Base-by-base conservation (phyloP, 768 basidiomycete species). In the Boletus subcaerulescens region DNA sequence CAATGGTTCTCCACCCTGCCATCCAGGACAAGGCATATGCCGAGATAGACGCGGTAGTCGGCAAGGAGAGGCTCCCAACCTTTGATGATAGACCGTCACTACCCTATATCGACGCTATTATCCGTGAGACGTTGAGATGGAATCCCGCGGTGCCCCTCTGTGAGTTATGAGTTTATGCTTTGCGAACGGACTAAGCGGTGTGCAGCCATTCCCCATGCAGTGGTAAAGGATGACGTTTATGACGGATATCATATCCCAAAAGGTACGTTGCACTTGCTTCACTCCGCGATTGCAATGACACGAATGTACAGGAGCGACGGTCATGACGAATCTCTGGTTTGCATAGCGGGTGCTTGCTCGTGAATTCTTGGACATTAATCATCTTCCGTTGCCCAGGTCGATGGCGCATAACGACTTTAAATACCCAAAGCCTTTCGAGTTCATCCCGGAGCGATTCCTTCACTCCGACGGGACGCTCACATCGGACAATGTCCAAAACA, bases 51-150 rank as follows among this genome's bases (percentile, higher is more conserved):
- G 35, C 54, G 14, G 50, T 65, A 0, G 45, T 69, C 10, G 62
- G 65, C 33, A 65, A 55, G 39, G 55, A 50, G 39, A 58, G 57
- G 14, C 55, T 69, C 1, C 67, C 63, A 31, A 61, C 41, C 2
- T 35, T 56, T 24, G 48, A 45, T 11, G 62, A 71, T 26, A 51
- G 58, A 32, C 15, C 46, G 12, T 55, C 35, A 6, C 49, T 78
- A 13, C 74, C 74, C 1, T 78, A 75, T 48, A 65, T 74, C 7
- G 65, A 62, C 4, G 72, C 74, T 5, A 68, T 76, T 11, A 65
- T 71, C n/a, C 71, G 72, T 48, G 77, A 77, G 58, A 57, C 53
- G 3, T 41, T 62, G 31, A 57, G 64, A 44, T 58, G 64, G 64
- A 31, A 31, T 48, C 56, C 63, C 5, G 11, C 35, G n/a, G 3